Percentiles rank a stretch among this genome's conserved stretches.
Evolutionary conservation across 2,329 filamentous ascomycete species (phyloP).

Genomic region (Aspergillus novofumigatus): DNA sequence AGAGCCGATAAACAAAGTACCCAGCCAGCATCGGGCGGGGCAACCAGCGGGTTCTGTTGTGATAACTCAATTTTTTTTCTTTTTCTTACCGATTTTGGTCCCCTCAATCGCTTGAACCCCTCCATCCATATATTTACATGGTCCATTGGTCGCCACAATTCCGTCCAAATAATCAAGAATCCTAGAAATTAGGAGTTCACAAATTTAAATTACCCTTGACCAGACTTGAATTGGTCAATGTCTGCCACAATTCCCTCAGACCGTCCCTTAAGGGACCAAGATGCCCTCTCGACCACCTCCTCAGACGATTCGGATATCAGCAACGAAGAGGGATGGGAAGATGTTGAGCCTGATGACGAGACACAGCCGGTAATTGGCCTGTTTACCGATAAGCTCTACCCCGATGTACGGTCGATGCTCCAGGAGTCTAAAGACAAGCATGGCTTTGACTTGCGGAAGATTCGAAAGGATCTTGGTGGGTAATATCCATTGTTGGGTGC

Average conservation of each 20-base stretch:
- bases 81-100: not conserved
- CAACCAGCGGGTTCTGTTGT: constrained; percentile 7
- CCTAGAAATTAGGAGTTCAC: not conserved
- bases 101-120: not conserved
- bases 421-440: constrained; percentile 63
- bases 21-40: constrained; percentile 16
- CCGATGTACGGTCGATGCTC: constrained; percentile 62
- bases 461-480: constrained; percentile 51
- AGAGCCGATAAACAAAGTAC: constrained; percentile 16
- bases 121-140: not conserved
- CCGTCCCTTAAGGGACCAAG: constrained; percentile 19
- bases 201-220: not conserved
- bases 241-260: constrained; percentile 25
- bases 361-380: constrained; percentile 63
- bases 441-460: constrained; percentile 62
- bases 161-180: not conserved
- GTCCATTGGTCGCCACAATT: not conserved
- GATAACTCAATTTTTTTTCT: constrained; percentile 5
- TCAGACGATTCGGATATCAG: constrained; percentile 46
- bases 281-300: constrained; percentile 22
- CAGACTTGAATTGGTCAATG: constrained; percentile 18
- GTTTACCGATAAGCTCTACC: constrained; percentile 63
- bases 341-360: constrained; percentile 60
- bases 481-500: constrained; percentile 16
- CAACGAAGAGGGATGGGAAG: constrained; percentile 53